Percentiles rank a stretch among this genome's conserved stretches.
These are phyloP conservation scores for Cladosporium sp. DNA, from an alignment of 2,329 filamentous ascomycete species.

Conservation along the genomic window DNA sequence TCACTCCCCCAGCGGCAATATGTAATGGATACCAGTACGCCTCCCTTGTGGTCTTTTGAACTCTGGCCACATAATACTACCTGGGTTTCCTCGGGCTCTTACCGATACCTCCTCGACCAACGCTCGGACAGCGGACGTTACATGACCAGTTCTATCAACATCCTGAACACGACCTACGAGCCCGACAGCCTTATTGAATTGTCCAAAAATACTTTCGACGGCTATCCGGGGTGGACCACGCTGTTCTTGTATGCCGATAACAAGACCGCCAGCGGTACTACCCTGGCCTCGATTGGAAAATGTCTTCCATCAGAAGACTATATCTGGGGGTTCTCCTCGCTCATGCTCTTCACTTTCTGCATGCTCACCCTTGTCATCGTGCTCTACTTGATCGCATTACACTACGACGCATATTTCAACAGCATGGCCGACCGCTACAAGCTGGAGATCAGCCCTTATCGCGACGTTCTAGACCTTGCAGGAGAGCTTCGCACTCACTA, in stretches of 20 bases:
- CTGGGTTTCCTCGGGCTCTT: neutral
- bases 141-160: neutral
- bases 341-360: constrained; percentile 18
- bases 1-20: neutral
- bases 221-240: too few relatives aligned
- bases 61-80: neutral
- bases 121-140: neutral
- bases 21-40: neutral
- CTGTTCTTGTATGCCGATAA: too few relatives aligned
- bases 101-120: too few relatives aligned
- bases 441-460: constrained; percentile 20
- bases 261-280: neutral
- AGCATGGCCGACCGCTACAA: constrained; percentile 53
- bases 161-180: neutral
- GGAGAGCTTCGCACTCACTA: constrained; percentile 11
- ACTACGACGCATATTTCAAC: constrained; percentile 30
- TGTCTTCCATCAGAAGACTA: neutral
- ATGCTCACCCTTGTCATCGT: constrained; percentile 11
- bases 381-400: constrained; percentile 4
- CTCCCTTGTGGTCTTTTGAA: neutral
- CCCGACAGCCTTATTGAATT: neutral
- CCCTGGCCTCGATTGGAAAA: neutral
- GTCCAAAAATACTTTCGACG: too few relatives aligned
- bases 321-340: constrained; percentile 16
- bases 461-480: constrained; percentile 16